Evolutionary conservation across 2,329 filamentous ascomycete species (phyloP), one percentile per base, ranked within the genome.

Genomic region (Gliomastix tumulicola): DNA sequence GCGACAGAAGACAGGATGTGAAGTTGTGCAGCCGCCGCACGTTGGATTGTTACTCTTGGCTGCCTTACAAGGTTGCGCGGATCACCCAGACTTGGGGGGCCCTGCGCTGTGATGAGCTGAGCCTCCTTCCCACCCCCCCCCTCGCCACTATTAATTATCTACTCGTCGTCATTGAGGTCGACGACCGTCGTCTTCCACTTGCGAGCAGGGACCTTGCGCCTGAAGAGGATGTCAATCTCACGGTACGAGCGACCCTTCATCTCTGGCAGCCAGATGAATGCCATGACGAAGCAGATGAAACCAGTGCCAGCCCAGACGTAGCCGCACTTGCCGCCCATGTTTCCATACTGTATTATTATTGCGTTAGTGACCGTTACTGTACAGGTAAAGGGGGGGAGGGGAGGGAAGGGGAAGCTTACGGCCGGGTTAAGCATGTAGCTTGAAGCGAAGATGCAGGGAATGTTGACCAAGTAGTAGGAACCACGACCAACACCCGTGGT

Each of bases 401-500:
- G n/a, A n/a, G n/a, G n/a, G 15, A 15, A 8, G 12, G 10, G 4
- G 7, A 30, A 31, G 33, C 61, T 45, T 59, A 63, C 65, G 4
- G 55, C 59, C 2, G 66, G 55, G 66, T 80, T 80, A 43, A 80
- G 74, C 71, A 80, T 76, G 49, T 70, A 77, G 43, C 65, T 72
- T 7, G 65, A 54, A 9, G 78, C 67, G 69, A 76, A 82, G 50
- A 82, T 82, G 49, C 74, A 79, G 47, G 78, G 77, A 53, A 82
- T 82, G 40, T 82, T 71, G 42, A 78, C 61, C 6, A 79, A 47
- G 57, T 83, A 82, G 66, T 83, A 83, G 11, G 65, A 59, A 36
- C 59, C 78, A 51, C 79, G 77, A 51, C 79, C 79, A 34, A 82
- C 57, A 55, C 77, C 79, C 18, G 78, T 82, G 4, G 74, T 82